Evolutionary conservation across 805 yeast species (phyloP), one percentile per base, ranked within the genome.

Genomic region (Myxozyma neotropica): DNA sequence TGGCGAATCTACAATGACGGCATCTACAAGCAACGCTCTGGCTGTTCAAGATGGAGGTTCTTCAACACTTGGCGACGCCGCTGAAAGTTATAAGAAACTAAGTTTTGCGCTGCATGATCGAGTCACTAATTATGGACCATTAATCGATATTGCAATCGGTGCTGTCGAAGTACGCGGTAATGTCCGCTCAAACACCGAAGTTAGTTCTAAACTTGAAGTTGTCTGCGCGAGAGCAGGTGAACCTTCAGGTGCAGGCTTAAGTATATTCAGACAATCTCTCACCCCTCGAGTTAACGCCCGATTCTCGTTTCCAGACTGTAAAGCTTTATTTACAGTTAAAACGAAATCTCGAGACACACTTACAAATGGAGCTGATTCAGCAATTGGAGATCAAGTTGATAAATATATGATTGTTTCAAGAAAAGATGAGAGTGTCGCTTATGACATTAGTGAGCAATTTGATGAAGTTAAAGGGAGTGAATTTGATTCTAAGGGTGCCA

Each of bases 281-380:
- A 84, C 84, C 59, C 96, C 96, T 0, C 71, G 70, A 0, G 81
- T 90, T 7, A 81, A 82, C 53, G 82, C 89, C 1, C 50, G 84
- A 91, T 2, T 77, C 89, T 54, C 84, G 83, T 61, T 88, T 88
- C 68, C 86, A 86, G 21, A 87, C 84, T 69, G 85, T 87, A 35
- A 83, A 85, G 64, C 83, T 85, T 79, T 88, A 68, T 91, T 96
- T 96, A 87, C 88, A 43, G 72, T 89, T 29, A 73, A 67, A 17
- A 46, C 69, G 15, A 56, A 60, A 47, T 60, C 65, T 27, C 50
- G 64, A 17, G 54, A 57, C 54, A 63, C 63, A 4, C 35, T 52
- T 15, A 52, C 55, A 17, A 43, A 40, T 31, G 48, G 42, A 15
- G 48, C 35, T 19, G 59, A 23, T 23, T 39, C 52, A 21, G 49